phyloP scores from a whole-genome alignment of 345 rosid species.

The Syzygium oleosum region DNA sequence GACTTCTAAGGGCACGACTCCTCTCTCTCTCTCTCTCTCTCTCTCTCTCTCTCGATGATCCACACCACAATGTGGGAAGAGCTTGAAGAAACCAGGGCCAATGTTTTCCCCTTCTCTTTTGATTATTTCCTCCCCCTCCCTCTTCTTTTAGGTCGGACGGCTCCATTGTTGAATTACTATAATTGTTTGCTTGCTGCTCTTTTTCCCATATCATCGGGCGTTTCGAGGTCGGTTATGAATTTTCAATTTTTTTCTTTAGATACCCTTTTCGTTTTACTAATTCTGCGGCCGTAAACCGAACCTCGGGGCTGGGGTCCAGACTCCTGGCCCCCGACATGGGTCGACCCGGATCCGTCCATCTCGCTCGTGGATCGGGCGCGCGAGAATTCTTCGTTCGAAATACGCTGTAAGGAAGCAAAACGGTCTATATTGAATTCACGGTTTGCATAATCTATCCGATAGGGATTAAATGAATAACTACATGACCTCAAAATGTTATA shows the following conservation, averaged over 20 bases:
- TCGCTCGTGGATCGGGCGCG: rapidly evolving
- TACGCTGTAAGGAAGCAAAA: rapidly evolving
- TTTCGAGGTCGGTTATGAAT: neutral
- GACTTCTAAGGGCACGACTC: neutral
- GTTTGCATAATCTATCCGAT: neutral
- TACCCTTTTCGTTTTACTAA: neutral
- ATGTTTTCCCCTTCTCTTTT: neutral
- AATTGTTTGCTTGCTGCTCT: neutral
- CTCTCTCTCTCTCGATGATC: neutral
- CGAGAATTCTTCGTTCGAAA: rapidly evolving
- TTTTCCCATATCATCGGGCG: neutral
- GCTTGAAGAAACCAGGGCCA: neutral
- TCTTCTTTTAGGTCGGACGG: neutral
- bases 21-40: neutral
- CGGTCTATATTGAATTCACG: rapidly evolving
- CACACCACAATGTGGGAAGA: neutral
- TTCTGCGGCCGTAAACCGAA: neutral
- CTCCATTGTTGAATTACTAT: neutral
- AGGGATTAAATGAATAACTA: neutral
- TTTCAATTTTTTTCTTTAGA: neutral
- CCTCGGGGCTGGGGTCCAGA: rapidly evolving
- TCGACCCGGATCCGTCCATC: neutral
- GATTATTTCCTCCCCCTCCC: neutral
- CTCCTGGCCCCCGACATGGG: too few species aligned
- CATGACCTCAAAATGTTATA: neutral